Base-by-base conservation (phyloP, 345 rosid genomes). In the Acer campestre region DNA sequence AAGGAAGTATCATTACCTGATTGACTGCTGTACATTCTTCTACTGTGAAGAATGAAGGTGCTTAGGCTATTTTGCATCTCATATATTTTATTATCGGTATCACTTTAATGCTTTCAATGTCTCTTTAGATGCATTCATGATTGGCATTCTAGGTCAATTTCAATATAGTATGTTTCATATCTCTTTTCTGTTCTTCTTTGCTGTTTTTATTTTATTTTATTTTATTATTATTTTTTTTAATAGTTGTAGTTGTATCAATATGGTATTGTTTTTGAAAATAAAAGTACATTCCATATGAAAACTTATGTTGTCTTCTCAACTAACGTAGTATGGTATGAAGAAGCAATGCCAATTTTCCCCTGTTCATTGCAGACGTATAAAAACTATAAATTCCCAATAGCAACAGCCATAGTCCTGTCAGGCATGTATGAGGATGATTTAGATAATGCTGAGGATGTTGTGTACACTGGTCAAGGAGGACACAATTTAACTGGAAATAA, bases 401-500 rank as follows among this genome's bases (percentile, higher is more conserved):
- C 97, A 0, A 84, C 87, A 63, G 89, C 93, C 61, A 86, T 96
- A 75, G 91, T 96, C 73, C 65, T 96, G 73, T 96, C 99, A 2
- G 99, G 99, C 76, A 87, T 90, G 92, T 96, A 96, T 46, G 98
- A 96, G 80, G 99, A 94, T 89, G 99, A 96, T 83, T 78, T 90
- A 10, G 99, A 96, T 89, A 92, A 96, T 82, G 91, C 98, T 20
- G 99, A 96, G 56, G 93, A 89, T 49, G 88, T 96, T 62, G 82
- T 88, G 22, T 96, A 96, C 79, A 96, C 99, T 77, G 98, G 99
- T 22, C 98, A 94, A 85, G 98, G 99, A 51, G 98, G 99, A 31
- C 90, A 94, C 71, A 83, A 94, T 82, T 86, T 96, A 67, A 81
- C 80, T 2, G 99, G 99, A 75, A 79, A 93, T 80, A 96, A 92